Evolutionary conservation across 805 yeast species (phyloP), one percentile per base, ranked within the genome.

Genomic region (Zygotorulaspora chibaensis): DNA sequence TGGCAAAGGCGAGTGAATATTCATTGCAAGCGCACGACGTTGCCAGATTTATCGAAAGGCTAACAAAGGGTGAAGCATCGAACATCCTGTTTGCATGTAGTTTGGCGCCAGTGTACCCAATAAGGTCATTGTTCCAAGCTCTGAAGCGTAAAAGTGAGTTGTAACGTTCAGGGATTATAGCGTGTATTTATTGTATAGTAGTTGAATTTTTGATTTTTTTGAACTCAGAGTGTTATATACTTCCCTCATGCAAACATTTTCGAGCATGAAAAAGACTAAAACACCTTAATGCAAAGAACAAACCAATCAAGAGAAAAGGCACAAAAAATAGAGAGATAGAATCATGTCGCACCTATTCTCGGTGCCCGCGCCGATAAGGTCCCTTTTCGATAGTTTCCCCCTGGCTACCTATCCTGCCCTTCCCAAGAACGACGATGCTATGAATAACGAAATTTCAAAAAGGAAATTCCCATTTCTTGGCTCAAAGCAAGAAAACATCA

Each of bases 301-400:
- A 35, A 35, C 25, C 12, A 11, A 2, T 12, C 23, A n/a, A 20
- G 12, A 10, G 36, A 23, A 16, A 43, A 17, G 25, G 25, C 7
- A 20, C n/a, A 25, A 18, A 36, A 12, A 40, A 9, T 31, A 9
- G 9, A 30, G 17, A 30, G n/a, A 11, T 31, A 15, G 35, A n/a
- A 33, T 26, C 28, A 20, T 41, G 41, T 29, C 48, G 25, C 31
- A 41, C 15, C 13, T 48, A 23, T 45, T 45, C 20, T 27, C 47
- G 12, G 56, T 70, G 2, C 83, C 84, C 0, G 53, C 45, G 4
- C 68, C 75, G 2, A 57, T 80, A 15, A 71, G 71, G 54, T 47
- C 59, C 17, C 43, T 81, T 1, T 76, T 81, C 46, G 77, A 74
- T 38, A 56, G 67, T 1, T 80, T 81, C 53, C 88, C 88, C 0